Evolutionary conservation across 2,329 filamentous ascomycete genomes (phyloP).

Genomic region (Ambrosiella cleistominuta): DNA sequence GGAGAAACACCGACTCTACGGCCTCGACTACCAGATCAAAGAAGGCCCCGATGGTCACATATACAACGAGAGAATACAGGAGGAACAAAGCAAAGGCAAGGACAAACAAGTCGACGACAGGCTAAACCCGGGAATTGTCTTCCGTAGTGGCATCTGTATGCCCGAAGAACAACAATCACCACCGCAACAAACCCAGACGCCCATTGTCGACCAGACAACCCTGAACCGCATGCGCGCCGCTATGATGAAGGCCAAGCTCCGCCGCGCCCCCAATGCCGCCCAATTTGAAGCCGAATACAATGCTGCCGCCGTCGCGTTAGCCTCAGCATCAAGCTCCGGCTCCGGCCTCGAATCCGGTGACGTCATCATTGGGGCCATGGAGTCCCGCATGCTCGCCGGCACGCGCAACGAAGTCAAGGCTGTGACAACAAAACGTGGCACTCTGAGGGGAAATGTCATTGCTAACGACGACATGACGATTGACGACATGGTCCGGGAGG

Average conservation of each 20-base stretch:
- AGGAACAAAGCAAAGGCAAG: constrained; percentile 21
- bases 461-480: constrained; percentile 93
- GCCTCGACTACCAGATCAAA: constrained; percentile 66
- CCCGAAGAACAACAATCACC: constrained; percentile 12
- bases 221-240: constrained; percentile 83
- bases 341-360: constrained; percentile 32
- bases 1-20: constrained; percentile 67
- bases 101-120: constrained; percentile 22
- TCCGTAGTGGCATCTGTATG: constrained; percentile 10
- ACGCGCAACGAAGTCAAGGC: constrained; percentile 54
- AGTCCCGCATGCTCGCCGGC: constrained; percentile 75
- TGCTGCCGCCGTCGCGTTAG: constrained; percentile 46
- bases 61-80: constrained; percentile 46
- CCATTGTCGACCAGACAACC: constrained; percentile 52
- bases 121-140: background rate
- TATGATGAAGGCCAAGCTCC: constrained; percentile 89
- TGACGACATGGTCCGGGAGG: constrained; percentile 92
- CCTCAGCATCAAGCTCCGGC: constrained; percentile 20
- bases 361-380: constrained; percentile 71
- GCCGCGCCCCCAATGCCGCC: constrained; percentile 54
- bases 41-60: constrained; percentile 78
- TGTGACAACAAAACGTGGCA: constrained; percentile 63
- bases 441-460: constrained; percentile 66
- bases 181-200: constrained; percentile 8
- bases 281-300: constrained; percentile 75